Evolutionary conservation across 1,284 basidiomycete species (phyloP).

Genomic region (Microbotryomycetes sp.): DNA sequence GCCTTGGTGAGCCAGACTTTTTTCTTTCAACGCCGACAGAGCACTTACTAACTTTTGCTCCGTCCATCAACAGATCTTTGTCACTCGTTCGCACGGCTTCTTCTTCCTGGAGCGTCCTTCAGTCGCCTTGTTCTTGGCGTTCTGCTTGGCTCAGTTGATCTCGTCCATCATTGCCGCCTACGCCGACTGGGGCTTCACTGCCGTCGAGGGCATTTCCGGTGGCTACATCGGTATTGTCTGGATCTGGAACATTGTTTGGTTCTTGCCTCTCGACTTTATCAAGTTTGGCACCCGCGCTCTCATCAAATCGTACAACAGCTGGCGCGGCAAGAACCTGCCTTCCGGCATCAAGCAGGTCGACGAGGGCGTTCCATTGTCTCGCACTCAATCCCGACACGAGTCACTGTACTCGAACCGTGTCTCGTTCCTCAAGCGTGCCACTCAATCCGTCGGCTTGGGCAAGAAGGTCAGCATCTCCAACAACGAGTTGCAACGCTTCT

Average conservation of each 20-base stretch:
- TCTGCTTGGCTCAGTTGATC: slow-evolving; percentile 85
- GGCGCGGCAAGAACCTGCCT: slow-evolving; percentile 54
- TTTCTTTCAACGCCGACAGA: too few species aligned
- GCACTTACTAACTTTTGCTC: too few species aligned
- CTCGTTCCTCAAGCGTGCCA: slow-evolving; percentile 77
- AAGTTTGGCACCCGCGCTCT: slow-evolving; percentile 92
- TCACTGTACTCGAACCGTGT: slow-evolving; percentile 90
- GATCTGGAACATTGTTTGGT: slow-evolving; percentile 34
- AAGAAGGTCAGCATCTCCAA: slow-evolving; percentile 54
- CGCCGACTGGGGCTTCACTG: slow-evolving; percentile 76
- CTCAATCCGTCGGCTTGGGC: slow-evolving; percentile 72
- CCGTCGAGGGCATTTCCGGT: slow-evolving; percentile 57
- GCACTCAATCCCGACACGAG: slow-evolving; percentile 85
- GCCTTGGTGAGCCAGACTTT: slow-evolving; percentile 62
- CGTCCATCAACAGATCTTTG: slow-evolving; percentile 19
- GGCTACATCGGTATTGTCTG: slow-evolving; percentile 84
- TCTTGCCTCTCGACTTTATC: slow-evolving; percentile 79
- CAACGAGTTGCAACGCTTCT: slow-evolving; percentile 47
- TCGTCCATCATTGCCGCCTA: slow-evolving; percentile 92
- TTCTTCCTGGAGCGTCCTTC: slow-evolving; percentile 99
- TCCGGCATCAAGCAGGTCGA: slow-evolving; percentile 47
- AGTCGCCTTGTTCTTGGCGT: slow-evolving; percentile 77
- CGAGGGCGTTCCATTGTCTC: slow-evolving; percentile 68
- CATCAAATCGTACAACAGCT: slow-evolving; percentile 68
- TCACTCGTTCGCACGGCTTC: slow-evolving; percentile 71